Conservation (phyloP, 495 filamentous ascomycete genomes). For the Rhypophila decipiens region DNA sequence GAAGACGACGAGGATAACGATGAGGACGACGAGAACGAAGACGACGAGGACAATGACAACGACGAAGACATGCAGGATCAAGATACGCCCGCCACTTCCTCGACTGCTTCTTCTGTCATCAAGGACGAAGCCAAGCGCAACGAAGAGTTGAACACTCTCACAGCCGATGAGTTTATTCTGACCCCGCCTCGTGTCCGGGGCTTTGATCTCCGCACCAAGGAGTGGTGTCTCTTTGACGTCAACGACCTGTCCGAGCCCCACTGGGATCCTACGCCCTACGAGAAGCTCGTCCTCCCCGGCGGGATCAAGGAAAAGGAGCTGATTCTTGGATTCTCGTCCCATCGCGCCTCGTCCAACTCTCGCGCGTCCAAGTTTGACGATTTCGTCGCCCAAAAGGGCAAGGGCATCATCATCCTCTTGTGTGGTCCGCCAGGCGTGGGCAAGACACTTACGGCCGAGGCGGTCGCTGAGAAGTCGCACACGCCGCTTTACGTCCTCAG, state of each 20-base stretch:
- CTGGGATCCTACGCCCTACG: conserved; percentile 44
- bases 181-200: conserved; percentile 25
- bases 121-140: background rate
- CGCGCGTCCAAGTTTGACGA: conserved; percentile 55
- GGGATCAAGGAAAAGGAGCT: conserved; percentile 35
- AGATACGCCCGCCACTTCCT: too few species aligned
- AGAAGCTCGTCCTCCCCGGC: conserved; percentile 39
- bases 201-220: conserved; percentile 27
- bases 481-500: conserved; percentile 16
- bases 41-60: background rate
- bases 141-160: conserved; percentile 4
- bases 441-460: conserved; percentile 49
- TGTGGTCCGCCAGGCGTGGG: conserved; percentile 47
- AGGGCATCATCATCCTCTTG: conserved; percentile 42
- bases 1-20: background rate
- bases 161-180: conserved; percentile 17
- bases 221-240: conserved; percentile 17
- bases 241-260: conserved; percentile 21
- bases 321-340: conserved; percentile 34
- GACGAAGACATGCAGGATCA: too few species aligned
- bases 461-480: conserved; percentile 29
- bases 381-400: conserved; percentile 38
- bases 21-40: conserved; percentile 3
- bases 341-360: conserved; percentile 16
- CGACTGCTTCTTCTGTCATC: too few species aligned